Conservation (phyloP, 441 rosid species). For the Jatropha podagrica region DNA sequence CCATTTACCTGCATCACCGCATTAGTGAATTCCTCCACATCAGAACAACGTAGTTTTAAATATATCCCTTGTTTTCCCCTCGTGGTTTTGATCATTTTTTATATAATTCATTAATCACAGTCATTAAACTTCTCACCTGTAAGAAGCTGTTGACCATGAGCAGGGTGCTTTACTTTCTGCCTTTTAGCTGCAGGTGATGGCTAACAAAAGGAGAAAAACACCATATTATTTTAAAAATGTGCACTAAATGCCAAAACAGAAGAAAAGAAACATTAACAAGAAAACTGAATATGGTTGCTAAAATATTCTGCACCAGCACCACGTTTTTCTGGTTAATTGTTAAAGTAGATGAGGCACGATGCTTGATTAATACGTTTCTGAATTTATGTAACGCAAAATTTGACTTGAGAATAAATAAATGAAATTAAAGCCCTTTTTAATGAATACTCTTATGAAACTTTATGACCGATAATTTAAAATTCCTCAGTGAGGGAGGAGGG, state of each 20-base stretch:
- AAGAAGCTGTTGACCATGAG: slow-evolving; percentile 17
- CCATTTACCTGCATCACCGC: slow-evolving; percentile 41
- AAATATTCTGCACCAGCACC: background rate
- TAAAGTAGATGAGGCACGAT: background rate
- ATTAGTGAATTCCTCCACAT: slow-evolving; percentile 22
- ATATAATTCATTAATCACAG: background rate
- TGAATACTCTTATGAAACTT: background rate
- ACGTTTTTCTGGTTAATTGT: background rate
- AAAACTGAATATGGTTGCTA: background rate
- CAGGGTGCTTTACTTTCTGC: slow-evolving; percentile 28
- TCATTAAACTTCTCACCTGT: slow-evolving; percentile 35
- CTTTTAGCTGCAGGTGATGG: slow-evolving; percentile 30
- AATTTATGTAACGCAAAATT: background rate
- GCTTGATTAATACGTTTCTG: background rate
- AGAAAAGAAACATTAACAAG: background rate
- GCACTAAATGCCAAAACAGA: background rate
- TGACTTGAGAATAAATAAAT: background rate
- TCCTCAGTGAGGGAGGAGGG: background rate
- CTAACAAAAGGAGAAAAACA: slow-evolving; percentile 24
- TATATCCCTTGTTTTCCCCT: background rate
- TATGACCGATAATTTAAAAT: background rate
- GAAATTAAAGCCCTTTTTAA: background rate
- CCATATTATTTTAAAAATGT: slow-evolving; percentile 3
- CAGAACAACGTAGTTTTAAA: slow-evolving; percentile 16
- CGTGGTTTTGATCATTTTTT: background rate